Evolutionary conservation across 495 filamentous ascomycete species (phyloP).

Genomic region (Xylaria longipes): DNA sequence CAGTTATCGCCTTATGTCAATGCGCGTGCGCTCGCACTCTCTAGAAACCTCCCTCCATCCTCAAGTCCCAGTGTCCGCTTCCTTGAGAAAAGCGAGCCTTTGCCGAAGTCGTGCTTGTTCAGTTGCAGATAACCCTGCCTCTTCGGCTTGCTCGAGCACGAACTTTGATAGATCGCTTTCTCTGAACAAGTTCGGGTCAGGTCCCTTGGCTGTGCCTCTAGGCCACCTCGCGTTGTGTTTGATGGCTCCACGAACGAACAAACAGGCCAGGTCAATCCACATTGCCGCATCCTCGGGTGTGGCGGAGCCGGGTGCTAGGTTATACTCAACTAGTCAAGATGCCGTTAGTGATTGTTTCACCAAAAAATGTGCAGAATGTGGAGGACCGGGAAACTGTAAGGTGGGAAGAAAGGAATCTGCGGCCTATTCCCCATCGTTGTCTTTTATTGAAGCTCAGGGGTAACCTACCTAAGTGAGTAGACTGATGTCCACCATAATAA

Average conservation of each 20-base stretch:
- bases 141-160: neutral
- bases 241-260: neutral
- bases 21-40: neutral
- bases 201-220: neutral
- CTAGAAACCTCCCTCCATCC: neutral
- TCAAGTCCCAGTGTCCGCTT: neutral
- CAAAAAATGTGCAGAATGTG: neutral
- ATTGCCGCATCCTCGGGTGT: neutral
- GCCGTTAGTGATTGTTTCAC: neutral
- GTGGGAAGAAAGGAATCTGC: neutral
- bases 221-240: neutral
- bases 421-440: neutral
- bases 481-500: neutral
- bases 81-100: neutral
- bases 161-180: neutral
- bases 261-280: conserved; percentile 4
- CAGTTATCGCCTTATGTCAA: neutral
- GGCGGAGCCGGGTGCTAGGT: neutral
- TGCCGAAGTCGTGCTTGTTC: neutral
- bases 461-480: neutral
- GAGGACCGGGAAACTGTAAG: neutral
- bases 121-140: neutral
- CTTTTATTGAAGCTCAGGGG: neutral
- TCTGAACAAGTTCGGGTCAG: neutral
- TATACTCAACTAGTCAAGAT: conserved; percentile 8